Conservation (phyloP, 2,329 filamentous ascomycete genomes). For the Orbilia quercus region DNA sequence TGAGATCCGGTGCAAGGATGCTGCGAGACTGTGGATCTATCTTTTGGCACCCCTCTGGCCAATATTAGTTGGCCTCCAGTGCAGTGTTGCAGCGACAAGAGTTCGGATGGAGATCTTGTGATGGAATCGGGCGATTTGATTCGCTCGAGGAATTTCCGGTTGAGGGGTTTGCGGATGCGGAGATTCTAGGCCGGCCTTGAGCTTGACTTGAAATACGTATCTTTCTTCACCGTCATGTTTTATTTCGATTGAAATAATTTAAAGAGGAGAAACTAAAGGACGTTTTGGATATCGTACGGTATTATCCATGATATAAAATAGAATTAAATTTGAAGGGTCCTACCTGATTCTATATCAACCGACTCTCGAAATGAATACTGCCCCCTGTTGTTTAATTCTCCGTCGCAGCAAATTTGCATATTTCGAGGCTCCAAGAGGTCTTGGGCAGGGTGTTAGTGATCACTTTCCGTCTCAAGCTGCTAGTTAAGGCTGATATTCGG, state of each 20-base stretch:
- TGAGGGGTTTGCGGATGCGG: constrained; percentile 1
- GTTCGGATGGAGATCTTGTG: constrained; percentile 32
- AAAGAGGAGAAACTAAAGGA: background rate
- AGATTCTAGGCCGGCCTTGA: background rate
- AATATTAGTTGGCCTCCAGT: background rate
- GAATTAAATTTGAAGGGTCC: constrained; percentile 6
- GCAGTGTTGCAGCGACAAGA: constrained; percentile 14
- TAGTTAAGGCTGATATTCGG: constrained; percentile 32
- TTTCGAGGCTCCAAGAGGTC: constrained; percentile 7
- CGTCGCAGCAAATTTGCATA: constrained; percentile 32
- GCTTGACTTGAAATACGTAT: background rate
- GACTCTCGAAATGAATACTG: background rate
- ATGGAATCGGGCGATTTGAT: constrained; percentile 24
- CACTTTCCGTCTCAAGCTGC: constrained; percentile 52
- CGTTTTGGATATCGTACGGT: background rate
- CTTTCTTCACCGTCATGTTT: no score
- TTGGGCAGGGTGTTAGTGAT: constrained; percentile 23
- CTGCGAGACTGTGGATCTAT: constrained; percentile 4
- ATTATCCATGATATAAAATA: background rate
- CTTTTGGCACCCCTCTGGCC: background rate
- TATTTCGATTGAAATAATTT: background rate
- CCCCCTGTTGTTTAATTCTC: constrained; percentile 35
- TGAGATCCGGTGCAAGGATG: constrained; percentile 24
- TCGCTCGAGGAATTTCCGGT: constrained; percentile 3
- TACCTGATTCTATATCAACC: constrained; percentile 28